Percentiles rank a stretch among this genome's conserved stretches.
phyloP scores from a whole-genome alignment of 2,329 filamentous ascomycete species.

The Pestalotiopsis fici region DNA sequence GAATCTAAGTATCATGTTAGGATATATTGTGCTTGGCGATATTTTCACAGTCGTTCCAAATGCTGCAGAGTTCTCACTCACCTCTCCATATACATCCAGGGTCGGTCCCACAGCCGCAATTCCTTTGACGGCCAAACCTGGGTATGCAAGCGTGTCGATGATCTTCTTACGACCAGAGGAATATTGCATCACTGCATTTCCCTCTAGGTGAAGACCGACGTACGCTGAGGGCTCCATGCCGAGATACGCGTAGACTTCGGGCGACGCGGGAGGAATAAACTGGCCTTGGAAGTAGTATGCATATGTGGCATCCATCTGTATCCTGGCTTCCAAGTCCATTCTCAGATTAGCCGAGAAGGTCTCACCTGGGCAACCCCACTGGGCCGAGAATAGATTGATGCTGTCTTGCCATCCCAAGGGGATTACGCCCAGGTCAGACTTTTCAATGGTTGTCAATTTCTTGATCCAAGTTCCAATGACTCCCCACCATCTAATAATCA shows the following conservation, averaged over 20 bases:
- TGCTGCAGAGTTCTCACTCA: no score
- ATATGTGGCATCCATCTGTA: neutral
- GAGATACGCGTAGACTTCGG: neutral
- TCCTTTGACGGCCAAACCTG: neutral
- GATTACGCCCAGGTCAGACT: no score
- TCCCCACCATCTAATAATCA: neutral
- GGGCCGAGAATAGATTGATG: no score
- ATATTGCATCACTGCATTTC: no score
- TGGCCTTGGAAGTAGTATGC: neutral
- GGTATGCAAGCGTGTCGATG: neutral
- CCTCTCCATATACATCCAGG: neutral
- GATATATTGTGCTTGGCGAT: no score
- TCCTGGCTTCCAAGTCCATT: neutral
- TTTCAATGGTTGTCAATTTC: neutral
- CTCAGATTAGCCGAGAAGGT: no score
- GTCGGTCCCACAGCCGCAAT: neutral
- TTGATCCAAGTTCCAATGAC: neutral
- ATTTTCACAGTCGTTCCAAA: no score
- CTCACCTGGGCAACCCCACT: no score
- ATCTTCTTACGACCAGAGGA: no score
- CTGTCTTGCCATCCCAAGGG: no score
- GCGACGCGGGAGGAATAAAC: neutral
- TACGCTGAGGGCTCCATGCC: neutral
- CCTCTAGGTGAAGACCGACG: no score
- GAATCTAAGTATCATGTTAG: no score